Base-by-base conservation (phyloP, 1,284 basidiomycete species). In the Melampsora americana region DNA sequence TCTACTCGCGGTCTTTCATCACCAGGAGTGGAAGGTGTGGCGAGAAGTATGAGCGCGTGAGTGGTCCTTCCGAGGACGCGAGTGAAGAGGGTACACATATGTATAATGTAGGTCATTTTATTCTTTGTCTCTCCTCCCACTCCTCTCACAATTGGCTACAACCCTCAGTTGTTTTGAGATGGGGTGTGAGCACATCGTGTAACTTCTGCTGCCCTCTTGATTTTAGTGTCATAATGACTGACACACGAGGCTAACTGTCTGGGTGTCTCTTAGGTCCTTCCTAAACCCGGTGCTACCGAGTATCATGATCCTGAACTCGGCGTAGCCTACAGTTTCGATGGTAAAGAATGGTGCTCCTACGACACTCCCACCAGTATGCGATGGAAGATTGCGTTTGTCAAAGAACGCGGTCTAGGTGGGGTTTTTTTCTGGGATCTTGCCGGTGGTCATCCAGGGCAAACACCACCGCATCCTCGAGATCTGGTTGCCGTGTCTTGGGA, bases 361-460 rank as follows among this genome's bases (percentile, higher is more conserved):
- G 72, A 75, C 61, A 39, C 64, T 5, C 72, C 72, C 5, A 67
- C 64, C 11, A 75, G 72, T 46, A 67, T 75, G 39, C 23, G 1
- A 2, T 75, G 72, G 72, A 75, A 75, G 39, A 48, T 56, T 75
- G 35, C 66, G 14, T 75, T 75, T 42, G 72, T 75, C 20, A 66
- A 53, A 20, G 32, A 68, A 32, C 64, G 56, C 3, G 66, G 66
- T 28, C 66, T 75, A 26, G 72, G 72, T 9, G 72, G 72, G 16
- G 46, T 75, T 1, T 75, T 75, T 30, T 75, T 75, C 66, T 75
- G 72, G 72, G 72, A 75, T 28, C 72, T 75, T 46, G 72, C 72
- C 32, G 72, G 72, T 11, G 72, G 72, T 20, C 72, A 75, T 68
- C 65, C 67, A 30, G 72, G 65, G 5, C 64, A 64, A 6, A 68